Evolutionary conservation across 1,284 basidiomycete species (phyloP), one percentile per base, ranked within the genome.

Genomic region (Leccinum angustisporum): DNA sequence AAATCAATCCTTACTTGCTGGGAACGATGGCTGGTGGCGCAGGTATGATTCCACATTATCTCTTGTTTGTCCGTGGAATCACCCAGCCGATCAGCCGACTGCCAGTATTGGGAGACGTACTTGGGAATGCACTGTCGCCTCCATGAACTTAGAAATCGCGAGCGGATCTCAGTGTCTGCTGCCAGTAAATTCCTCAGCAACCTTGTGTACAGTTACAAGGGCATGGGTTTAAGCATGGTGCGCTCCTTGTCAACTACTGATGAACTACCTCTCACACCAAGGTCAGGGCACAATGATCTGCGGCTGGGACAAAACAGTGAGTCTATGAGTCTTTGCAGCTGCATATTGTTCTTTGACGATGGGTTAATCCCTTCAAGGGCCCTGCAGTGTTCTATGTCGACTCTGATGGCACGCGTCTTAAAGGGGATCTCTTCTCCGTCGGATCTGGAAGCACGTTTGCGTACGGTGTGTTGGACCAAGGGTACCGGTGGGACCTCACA

Each of bases 1-100:
- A 99, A 81, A 99, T 99, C 79, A 99, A 99, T 81, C 95, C 95
- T 54, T 99, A 97, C 81, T 80, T 99, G 59, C 85, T 99, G 34
- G 97, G 97, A 63, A 99, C 97, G 1, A 99, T 99, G 97, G 97
- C 97, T 64, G 97, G 97, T 79, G 97, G 96, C 79, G 97, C 97
- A 66, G 95, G 95, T 93, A 70, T 54, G 83, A 78, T 30, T 25
- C 7, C 18, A 5, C 18, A 18, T 43, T 40, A 9, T 31, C 53
- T 66, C 58, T 62, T 13, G 11, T 43, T 52, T 64, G 61, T 55
- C 14, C 34, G 60, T 61, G 27, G 21, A 61, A 48, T 66, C 58
- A 65, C 48, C 48, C 51, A 7, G 33, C 43, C 14, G 36, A 61
- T 54, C 67, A 92, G 94, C 94, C 63, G 94, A 96, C 73, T 96